phyloP scores from a whole-genome alignment of 2,329 filamentous ascomycete species.

The Aspergillus fischeri region DNA sequence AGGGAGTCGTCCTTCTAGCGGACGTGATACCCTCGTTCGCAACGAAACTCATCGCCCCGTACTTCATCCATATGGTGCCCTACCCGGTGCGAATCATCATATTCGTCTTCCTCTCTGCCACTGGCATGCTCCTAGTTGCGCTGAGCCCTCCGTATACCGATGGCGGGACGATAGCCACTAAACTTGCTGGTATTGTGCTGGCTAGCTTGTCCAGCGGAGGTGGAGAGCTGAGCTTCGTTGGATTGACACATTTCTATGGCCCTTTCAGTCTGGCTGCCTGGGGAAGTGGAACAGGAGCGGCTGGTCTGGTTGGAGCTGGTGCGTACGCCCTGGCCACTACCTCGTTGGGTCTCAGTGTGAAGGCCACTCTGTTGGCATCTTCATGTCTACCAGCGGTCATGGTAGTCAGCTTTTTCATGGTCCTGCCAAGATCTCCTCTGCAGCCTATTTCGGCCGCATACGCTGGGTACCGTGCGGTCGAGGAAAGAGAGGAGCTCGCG shows the following conservation, averaged over 20 bases:
- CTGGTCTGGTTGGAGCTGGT: constrained; percentile 80
- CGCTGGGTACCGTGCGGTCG: constrained; percentile 53
- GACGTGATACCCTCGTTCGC: constrained; percentile 87
- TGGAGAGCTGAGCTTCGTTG: constrained; percentile 86
- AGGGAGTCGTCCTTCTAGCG: constrained; percentile 86
- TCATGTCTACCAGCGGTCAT: constrained; percentile 78
- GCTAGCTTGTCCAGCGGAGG: constrained; percentile 81
- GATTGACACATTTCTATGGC: constrained; percentile 90
- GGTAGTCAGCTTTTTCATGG: constrained; percentile 75
- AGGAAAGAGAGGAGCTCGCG: constrained; percentile 38
- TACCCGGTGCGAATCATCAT: constrained; percentile 71
- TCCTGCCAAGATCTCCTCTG: constrained; percentile 68
- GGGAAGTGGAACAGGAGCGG: constrained; percentile 88
- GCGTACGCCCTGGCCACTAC: constrained; percentile 84
- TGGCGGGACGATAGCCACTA: constrained; percentile 62
- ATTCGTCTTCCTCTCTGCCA: constrained; percentile 71
- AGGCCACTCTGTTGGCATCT: constrained; percentile 68
- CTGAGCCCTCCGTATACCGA: constrained; percentile 62
- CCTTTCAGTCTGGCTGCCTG: constrained; percentile 81
- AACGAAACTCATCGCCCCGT: constrained; percentile 83
- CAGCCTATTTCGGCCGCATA: constrained; percentile 41
- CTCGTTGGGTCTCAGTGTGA: constrained; percentile 69
- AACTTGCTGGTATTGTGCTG: constrained; percentile 77
- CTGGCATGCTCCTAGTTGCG: constrained; percentile 85
- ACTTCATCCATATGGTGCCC: constrained; percentile 85